Evolutionary conservation across 1,284 basidiomycete species (phyloP).

Genomic region (Takashimella koratensis): DNA sequence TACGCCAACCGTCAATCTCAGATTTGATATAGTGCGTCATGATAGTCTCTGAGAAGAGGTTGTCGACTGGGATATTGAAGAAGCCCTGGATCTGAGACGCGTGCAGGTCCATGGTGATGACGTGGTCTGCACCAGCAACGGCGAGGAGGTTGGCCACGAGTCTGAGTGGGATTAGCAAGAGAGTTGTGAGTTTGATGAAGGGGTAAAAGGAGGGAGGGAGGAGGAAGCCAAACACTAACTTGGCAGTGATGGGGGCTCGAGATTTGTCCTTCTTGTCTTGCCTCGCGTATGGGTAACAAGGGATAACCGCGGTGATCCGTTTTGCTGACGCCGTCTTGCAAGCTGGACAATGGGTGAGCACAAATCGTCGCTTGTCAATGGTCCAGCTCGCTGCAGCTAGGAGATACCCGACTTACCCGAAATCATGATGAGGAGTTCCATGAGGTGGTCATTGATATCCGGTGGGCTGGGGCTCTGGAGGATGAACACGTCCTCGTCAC

Average conservation of each 20-base stretch:
- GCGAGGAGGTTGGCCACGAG: constrained; percentile 94
- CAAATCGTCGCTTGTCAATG: too few relatives aligned
- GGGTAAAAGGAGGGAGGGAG: neutral
- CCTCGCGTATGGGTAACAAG: constrained; percentile 93
- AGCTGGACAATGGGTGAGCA: constrained; percentile 56
- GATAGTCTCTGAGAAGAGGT: constrained; percentile 82
- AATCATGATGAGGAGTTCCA: constrained; percentile 55
- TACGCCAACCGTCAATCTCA: constrained; percentile 78
- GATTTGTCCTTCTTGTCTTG: constrained; percentile 99
- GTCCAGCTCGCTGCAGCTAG: too few relatives aligned
- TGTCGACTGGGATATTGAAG: constrained; percentile 99
- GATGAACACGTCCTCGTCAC: constrained; percentile 97
- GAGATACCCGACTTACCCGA: constrained; percentile 34
- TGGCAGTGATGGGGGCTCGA: constrained; percentile 94
- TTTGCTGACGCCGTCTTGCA: constrained; percentile 97
- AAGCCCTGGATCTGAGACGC: constrained; percentile 99
- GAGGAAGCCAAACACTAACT: constrained; percentile 50
- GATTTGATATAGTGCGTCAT: constrained; percentile 88
- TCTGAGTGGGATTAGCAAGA: constrained; percentile 17
- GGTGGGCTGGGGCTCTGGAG: constrained; percentile 61
- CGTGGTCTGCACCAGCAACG: constrained; percentile 95
- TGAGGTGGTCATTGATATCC: constrained; percentile 52
- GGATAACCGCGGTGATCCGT: constrained; percentile 96
- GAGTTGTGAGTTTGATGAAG: neutral
- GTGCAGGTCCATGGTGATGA: constrained; percentile 98